Conservation (phyloP, 768 basidiomycete genomes). For the Kwoniella dendrophila region DNA sequence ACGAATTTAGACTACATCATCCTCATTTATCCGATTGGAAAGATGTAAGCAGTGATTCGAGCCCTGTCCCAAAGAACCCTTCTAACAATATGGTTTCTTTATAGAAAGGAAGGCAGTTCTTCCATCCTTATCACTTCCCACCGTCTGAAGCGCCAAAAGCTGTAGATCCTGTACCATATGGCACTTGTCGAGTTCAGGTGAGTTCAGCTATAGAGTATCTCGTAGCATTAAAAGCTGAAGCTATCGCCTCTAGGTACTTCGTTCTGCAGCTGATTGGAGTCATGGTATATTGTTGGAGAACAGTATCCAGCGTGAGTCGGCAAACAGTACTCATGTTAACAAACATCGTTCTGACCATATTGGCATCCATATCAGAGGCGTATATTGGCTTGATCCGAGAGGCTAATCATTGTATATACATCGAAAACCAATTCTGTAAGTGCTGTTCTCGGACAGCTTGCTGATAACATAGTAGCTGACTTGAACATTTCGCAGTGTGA, state of each 20-base stretch:
- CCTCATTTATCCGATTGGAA: conserved; percentile 54
- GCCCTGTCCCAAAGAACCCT: background rate
- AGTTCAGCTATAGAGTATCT: conserved; percentile 56
- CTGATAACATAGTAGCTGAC: conserved; percentile 26
- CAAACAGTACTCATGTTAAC: background rate
- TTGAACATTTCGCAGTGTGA: conserved; percentile 22
- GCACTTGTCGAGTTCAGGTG: conserved; percentile 44
- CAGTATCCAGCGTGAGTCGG: conserved; percentile 69
- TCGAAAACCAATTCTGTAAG: conserved; percentile 63
- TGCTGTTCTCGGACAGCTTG: background rate
- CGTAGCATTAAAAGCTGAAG: background rate
- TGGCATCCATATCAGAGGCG: conserved; percentile 63
- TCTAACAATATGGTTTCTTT: too few species aligned
- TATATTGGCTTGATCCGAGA: conserved; percentile 69
- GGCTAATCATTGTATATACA: conserved; percentile 86
- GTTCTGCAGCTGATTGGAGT: conserved; percentile 91
- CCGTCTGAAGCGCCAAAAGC: conserved; percentile 50
- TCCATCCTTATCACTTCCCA: conserved; percentile 56
- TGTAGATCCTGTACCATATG: conserved; percentile 48
- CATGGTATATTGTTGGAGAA: conserved; percentile 86
- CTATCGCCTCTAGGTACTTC: conserved; percentile 75
- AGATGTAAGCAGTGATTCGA: conserved; percentile 36
- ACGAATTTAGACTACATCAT: conserved; percentile 49
- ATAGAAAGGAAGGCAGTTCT: conserved; percentile 47
- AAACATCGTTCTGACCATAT: background rate